phyloP scores from a whole-genome alignment of 306 rosid species.

The Abrus pulchellus region DNA sequence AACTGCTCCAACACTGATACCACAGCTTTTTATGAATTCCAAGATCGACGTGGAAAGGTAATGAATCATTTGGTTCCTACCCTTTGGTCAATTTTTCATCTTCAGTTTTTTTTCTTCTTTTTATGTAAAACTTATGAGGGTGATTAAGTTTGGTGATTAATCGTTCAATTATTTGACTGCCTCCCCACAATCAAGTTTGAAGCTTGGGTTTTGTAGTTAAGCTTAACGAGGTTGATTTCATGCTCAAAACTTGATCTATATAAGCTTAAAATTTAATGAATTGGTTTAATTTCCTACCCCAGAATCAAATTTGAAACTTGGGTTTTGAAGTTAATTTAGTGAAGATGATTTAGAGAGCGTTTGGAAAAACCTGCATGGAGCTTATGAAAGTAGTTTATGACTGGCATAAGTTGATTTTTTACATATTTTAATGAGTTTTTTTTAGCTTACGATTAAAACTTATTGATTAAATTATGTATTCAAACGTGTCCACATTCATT shows the following conservation, averaged over 20 bases:
- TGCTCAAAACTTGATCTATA: constrained; percentile 3
- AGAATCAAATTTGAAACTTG: neutral
- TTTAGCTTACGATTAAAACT: no score
- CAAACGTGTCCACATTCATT: no score
- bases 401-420: no score
- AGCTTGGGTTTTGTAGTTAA: neutral
- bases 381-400: no score
- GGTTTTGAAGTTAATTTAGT: neutral
- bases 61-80: neutral
- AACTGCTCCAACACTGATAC: constrained; percentile 73
- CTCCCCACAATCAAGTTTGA: neutral
- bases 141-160: no score
- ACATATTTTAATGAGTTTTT: no score
- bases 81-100: no score
- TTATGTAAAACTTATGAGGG: no score
- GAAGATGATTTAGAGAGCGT: neutral
- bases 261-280: neutral
- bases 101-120: no score
- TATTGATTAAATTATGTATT: no score
- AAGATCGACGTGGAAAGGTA: constrained; percentile 79
- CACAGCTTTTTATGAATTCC: constrained; percentile 79
- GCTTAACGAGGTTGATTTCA: neutral
- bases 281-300: constrained; percentile 47
- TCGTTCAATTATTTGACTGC: neutral
- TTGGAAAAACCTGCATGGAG: no score